These are phyloP conservation scores for Colletotrichum sp. DNA, from an alignment of 2,329 filamentous ascomycete genomes.

Conservation along the genomic window DNA sequence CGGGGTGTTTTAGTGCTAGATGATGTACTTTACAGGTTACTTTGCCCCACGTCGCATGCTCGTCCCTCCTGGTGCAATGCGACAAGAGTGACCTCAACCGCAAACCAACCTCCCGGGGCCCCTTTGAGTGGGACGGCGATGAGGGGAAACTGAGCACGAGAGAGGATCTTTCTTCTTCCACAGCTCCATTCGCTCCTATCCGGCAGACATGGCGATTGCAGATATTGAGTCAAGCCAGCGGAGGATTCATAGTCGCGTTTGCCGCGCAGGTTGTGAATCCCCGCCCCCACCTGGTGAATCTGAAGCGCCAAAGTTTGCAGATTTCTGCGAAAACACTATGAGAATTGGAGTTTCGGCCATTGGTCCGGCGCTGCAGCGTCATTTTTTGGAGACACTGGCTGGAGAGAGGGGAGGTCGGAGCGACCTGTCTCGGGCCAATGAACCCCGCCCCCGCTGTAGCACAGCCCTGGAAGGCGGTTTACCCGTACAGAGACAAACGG, in stretches of 20 bases:
- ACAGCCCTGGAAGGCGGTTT: background rate
- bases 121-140: background rate
- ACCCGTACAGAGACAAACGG: background rate
- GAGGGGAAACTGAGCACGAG: background rate
- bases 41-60: slow-evolving; percentile 13
- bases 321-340: background rate
- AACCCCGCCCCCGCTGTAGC: slow-evolving; percentile 11
- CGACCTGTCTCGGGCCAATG: slow-evolving; percentile 2
- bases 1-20: background rate
- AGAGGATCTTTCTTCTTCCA: background rate
- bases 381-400: background rate
- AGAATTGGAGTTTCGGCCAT: slow-evolving; percentile 12
- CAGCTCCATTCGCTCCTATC: background rate
- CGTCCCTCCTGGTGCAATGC: background rate
- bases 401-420: background rate
- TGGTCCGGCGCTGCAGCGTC: background rate
- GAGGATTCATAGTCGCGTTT: background rate
- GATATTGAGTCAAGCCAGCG: background rate
- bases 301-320: background rate
- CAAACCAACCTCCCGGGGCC: background rate
- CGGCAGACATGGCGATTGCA: background rate
- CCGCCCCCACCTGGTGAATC: background rate
- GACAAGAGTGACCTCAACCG: background rate
- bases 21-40: slow-evolving; percentile 3
- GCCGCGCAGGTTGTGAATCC: background rate